Percentiles rank a stretch among this genome's conserved stretches.
Conservation (phyloP, 441 rosid genomes). For the Erodium texanum region DNA sequence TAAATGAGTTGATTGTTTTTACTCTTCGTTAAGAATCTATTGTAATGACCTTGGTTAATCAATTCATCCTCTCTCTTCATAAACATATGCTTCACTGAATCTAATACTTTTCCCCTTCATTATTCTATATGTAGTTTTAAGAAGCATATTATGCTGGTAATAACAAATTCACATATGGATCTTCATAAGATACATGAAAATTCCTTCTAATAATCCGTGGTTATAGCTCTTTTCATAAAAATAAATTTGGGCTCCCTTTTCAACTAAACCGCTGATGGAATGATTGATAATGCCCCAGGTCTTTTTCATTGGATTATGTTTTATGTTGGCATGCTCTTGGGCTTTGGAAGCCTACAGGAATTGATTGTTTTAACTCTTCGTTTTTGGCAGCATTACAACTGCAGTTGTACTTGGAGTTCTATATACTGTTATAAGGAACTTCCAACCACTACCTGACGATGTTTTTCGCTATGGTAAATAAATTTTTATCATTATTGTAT, state of each 20-base stretch:
- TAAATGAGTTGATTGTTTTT: no score
- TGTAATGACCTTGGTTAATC: neutral
- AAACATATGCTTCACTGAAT: neutral
- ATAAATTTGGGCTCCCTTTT: neutral
- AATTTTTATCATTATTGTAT: neutral
- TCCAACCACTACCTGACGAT: conserved; percentile 73
- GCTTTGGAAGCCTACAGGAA: neutral
- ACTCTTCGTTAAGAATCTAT: neutral
- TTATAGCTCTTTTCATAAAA: neutral
- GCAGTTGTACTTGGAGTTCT: conserved; percentile 64
- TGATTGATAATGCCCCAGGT: neutral
- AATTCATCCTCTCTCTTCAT: neutral
- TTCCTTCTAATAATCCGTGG: neutral
- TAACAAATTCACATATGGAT: neutral
- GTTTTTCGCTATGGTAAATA: conserved; percentile 63
- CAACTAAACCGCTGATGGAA: neutral
- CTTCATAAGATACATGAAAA: neutral
- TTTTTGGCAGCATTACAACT: conserved; percentile 63
- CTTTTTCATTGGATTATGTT: neutral
- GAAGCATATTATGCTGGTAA: no score
- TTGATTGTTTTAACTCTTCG: conserved; percentile 16
- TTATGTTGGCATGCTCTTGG: neutral
- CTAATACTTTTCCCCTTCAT: neutral
- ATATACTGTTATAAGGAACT: conserved; percentile 47
- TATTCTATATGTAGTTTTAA: no score